These are phyloP conservation scores for Calonectria fujianensis DNA, from an alignment of 2,329 filamentous ascomycete species.

Conservation along the genomic window DNA sequence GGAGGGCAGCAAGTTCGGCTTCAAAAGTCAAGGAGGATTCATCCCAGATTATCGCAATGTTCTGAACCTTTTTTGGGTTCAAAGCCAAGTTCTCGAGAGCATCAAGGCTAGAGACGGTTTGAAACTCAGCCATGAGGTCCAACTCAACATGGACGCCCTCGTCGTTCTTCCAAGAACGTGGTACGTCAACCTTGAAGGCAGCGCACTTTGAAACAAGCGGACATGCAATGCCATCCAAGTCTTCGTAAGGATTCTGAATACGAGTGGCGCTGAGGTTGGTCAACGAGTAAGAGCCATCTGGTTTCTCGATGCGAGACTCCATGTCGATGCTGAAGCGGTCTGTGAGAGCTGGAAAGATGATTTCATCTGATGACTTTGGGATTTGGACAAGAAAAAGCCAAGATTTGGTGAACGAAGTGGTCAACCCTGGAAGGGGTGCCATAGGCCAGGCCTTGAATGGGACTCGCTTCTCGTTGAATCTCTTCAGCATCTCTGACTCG, in stretches of 20 bases:
- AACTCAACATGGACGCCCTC: constrained; percentile 53
- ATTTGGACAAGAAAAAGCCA: constrained; percentile 58
- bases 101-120: constrained; percentile 70
- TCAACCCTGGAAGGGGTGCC: constrained; percentile 55
- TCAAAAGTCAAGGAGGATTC: constrained; percentile 56
- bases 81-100: constrained; percentile 46
- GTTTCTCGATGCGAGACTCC: constrained; percentile 44
- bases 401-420: constrained; percentile 56
- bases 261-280: constrained; percentile 52
- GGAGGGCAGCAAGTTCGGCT: constrained; percentile 58
- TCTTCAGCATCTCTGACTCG: constrained; percentile 52
- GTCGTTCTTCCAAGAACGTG: constrained; percentile 54
- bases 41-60: constrained; percentile 56
- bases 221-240: constrained; percentile 33
- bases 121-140: constrained; percentile 79
- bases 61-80: constrained; percentile 42
- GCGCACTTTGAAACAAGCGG: constrained; percentile 50
- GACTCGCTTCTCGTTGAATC: constrained; percentile 52
- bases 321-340: constrained; percentile 58
- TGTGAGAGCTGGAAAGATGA: constrained; percentile 53
- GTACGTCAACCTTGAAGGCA: constrained; percentile 60
- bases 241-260: constrained; percentile 58
- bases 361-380: constrained; percentile 45
- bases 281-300: constrained; percentile 52
- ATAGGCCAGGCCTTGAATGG: constrained; percentile 56